Evolutionary conservation across 2,329 filamentous ascomycete genomes (phyloP).

Genomic region (Pseudogymnoascus sp.): DNA sequence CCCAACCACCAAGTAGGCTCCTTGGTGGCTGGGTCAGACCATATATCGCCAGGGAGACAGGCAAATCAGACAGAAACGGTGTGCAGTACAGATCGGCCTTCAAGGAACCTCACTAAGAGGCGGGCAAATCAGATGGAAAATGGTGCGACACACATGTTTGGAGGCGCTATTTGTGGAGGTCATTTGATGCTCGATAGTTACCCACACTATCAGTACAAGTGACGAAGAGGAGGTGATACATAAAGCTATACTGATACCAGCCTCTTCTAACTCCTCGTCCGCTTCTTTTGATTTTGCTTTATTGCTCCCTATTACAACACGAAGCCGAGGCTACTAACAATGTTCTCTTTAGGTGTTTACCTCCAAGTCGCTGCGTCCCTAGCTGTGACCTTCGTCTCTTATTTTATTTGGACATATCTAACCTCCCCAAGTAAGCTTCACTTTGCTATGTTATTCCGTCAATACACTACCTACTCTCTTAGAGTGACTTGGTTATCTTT

Average conservation of each 20-base stretch:
- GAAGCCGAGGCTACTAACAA: not conserved
- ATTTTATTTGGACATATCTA: not conserved
- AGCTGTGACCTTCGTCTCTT: not conserved
- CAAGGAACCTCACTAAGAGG: not conserved
- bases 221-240: not conserved
- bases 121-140: not conserved
- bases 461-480: not conserved
- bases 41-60: not conserved
- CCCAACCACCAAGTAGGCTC: too few relatives aligned
- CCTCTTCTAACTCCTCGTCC: not conserved
- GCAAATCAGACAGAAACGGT: not conserved
- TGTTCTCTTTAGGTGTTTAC: not conserved
- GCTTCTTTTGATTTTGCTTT: not conserved
- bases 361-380: not conserved
- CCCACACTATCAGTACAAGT: not conserved
- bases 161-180: not conserved
- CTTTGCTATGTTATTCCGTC: not conserved
- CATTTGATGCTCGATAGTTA: not conserved
- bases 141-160: not conserved
- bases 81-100: not conserved
- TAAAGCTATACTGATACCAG: not conserved
- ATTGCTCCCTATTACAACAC: not conserved
- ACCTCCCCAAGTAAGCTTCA: not conserved
- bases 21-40: too few relatives aligned
- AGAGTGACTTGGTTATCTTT: not conserved